Conservation (phyloP, 2,329 filamentous ascomycete genomes). For the Apiospora pterosperma region DNA sequence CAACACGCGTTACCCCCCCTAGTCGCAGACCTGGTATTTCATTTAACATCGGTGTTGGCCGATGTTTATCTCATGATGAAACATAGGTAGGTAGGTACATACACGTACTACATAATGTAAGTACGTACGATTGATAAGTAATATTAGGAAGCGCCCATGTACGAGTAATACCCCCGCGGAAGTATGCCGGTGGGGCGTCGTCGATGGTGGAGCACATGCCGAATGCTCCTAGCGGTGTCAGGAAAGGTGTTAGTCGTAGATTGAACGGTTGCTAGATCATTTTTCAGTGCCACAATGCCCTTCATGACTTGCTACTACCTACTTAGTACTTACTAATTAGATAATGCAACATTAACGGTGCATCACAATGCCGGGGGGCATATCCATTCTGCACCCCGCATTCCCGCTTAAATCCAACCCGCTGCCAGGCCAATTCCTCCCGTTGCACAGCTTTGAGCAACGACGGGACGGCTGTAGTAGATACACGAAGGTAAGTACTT, state of each 20-base stretch:
- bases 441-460: neutral
- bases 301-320: neutral
- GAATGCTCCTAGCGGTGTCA: neutral
- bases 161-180: neutral
- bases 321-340: neutral
- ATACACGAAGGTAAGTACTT: neutral
- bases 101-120: no score
- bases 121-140: neutral
- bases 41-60: neutral
- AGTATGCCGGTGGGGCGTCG: neutral
- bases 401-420: neutral
- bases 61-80: neutral
- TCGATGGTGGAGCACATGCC: neutral
- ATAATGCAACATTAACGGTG: neutral
- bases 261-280: neutral
- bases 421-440: neutral
- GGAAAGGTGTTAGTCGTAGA: neutral
- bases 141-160: no score
- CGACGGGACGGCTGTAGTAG: neutral
- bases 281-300: neutral
- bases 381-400: neutral
- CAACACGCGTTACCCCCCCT: neutral
- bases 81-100: no score
- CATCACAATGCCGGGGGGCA: neutral
- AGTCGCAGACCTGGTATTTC: neutral